Base-by-base conservation (phyloP, 169 alveolate species). In the Plasmodium knowlesi region DNA sequence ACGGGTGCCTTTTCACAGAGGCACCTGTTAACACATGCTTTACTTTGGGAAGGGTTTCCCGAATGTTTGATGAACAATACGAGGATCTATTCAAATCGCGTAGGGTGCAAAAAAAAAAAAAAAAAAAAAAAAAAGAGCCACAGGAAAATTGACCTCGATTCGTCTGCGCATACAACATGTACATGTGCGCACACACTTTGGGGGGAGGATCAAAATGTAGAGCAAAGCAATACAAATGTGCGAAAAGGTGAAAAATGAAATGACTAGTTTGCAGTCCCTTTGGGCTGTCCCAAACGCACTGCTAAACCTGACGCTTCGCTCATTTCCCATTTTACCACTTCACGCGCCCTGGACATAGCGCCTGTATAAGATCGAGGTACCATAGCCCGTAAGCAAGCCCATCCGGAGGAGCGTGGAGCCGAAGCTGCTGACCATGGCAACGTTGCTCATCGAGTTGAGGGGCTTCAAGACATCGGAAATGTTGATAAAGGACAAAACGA, bases 341-440 rank as follows among this genome's bases (percentile, higher is more conserved):
- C 22, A 50, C 22, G 25, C 61, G 25, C 61, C 61, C 14, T 72
- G 32, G 43, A 86, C 79, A 41, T 50, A 19, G 53, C 19, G 37
- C 73, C 41, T 88, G 72, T 88, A 88, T 3, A 78, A 25, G 14
- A 82, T 88, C 4, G 94, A 88, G 50, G 43, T n/a, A n/a, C 74
- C 90, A 34, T 88, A 88, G 37, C 94, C 94, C 30, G 83, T 61
- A 25, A 88, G 76, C 14, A 88, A 22, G 39, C 94, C 94, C 39
- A 88, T 54, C 32, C 94, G 41, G 41, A 88, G 89, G 5, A 79
- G 53, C 32, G 94, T 41, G 3, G 94, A 76, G 25, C 94, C 88
- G 16, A 88, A 79, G 71, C 90, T 61, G 14, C 89, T 88, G 34
- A 88, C 89, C n/a, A 67, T 88, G n/a, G 94, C 88, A n/a, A 78